Percentiles rank a stretch among this genome's conserved stretches.
phyloP scores from a whole-genome alignment of 768 basidiomycete genomes.

The Kwoniella dejecticola region DNA sequence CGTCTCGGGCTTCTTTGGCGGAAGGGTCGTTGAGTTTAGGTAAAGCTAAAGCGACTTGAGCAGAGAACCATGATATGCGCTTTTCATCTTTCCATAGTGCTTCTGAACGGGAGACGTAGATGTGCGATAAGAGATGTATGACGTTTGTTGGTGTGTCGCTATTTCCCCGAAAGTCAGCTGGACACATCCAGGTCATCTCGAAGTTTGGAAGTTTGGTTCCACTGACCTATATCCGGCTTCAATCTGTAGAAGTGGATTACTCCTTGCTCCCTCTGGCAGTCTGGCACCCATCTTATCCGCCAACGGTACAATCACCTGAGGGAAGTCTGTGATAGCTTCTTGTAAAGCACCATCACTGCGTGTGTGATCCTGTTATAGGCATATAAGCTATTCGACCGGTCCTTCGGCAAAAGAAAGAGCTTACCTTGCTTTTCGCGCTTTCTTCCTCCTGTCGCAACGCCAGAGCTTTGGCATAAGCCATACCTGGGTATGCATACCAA shows the following conservation, averaged over 20 bases:
- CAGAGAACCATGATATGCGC: slow-evolving; percentile 68
- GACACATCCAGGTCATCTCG: neutral
- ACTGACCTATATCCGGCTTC: slow-evolving; percentile 70
- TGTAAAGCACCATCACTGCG: slow-evolving; percentile 69
- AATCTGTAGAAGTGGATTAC: slow-evolving; percentile 69
- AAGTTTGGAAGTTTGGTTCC: slow-evolving; percentile 12
- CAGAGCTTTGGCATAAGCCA: slow-evolving; percentile 59
- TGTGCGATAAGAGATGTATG: slow-evolving; percentile 79
- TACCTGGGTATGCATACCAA: slow-evolving; percentile 68
- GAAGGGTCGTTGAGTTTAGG: slow-evolving; percentile 37
- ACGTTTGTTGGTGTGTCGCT: slow-evolving; percentile 56
- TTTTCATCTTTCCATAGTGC: slow-evolving; percentile 78
- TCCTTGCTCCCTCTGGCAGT: slow-evolving; percentile 64
- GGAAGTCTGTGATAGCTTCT: slow-evolving; percentile 75
- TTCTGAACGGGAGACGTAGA: slow-evolving; percentile 78
- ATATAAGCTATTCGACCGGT: slow-evolving; percentile 21
- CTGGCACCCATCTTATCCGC: slow-evolving; percentile 80
- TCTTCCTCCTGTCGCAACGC: slow-evolving; percentile 64
- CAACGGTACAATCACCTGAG: slow-evolving; percentile 75
- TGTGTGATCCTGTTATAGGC: slow-evolving; percentile 60
- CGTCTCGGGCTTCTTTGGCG: slow-evolving; percentile 48
- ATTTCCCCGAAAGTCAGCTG: no score
- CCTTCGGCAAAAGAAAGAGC: slow-evolving; percentile 16
- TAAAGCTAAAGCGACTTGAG: slow-evolving; percentile 61
- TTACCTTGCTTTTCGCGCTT: slow-evolving; percentile 56